Evolutionary conservation across 352 stramenopile species (phyloP).

Genomic region (Globisporangium yorkense): DNA sequence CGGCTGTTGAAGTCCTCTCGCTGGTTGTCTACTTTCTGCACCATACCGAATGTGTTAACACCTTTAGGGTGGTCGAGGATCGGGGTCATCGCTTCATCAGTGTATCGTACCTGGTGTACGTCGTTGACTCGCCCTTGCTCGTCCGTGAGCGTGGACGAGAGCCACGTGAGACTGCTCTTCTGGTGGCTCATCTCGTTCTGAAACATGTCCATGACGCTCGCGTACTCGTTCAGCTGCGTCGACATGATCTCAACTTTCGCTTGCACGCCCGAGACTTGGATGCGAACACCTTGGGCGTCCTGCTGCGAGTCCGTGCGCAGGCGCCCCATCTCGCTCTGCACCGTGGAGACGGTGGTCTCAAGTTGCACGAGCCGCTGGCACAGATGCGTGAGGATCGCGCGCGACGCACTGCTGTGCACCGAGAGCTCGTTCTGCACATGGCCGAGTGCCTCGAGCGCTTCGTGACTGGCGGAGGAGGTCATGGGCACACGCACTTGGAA

Average conservation of each 20-base stretch:
- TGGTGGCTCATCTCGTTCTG: conserved; percentile 61
- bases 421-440: conserved; percentile 46
- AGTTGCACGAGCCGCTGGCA: conserved; percentile 51
- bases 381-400: conserved; percentile 56
- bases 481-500: not conserved
- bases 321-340: conserved; percentile 35
- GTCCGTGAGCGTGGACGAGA: conserved; percentile 46
- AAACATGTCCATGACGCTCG: conserved; percentile 52
- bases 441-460: conserved; percentile 24
- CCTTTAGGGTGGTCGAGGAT: not conserved
- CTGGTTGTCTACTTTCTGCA: conserved; percentile 70
- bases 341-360: conserved; percentile 32
- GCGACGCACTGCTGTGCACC: conserved; percentile 45
- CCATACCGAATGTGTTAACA: not conserved
- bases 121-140: conserved; percentile 36
- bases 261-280: conserved; percentile 39
- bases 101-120: conserved; percentile 32
- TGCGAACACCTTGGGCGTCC: conserved; percentile 36
- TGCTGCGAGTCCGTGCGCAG: conserved; percentile 33
- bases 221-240: conserved; percentile 51
- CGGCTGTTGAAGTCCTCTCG: conserved; percentile 55
- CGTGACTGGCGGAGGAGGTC: not conserved
- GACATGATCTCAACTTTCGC: conserved; percentile 39
- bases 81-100: not conserved
- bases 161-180: conserved; percentile 30